Conservation (phyloP, 208 protist species). For the Trypanosoma scelopori region DNA sequence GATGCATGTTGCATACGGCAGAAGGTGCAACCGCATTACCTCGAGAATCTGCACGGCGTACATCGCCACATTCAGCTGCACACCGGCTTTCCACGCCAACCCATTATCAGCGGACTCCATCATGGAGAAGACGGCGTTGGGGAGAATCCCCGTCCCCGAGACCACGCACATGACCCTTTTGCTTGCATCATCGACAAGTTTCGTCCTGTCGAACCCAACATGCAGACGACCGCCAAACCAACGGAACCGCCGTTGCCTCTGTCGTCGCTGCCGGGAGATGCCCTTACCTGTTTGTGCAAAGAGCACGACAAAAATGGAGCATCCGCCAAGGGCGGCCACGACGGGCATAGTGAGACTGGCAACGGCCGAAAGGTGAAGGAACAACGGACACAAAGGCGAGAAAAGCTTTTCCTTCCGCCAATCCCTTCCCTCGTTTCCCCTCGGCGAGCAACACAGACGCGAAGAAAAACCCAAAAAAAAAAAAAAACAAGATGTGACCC, state of each 20-base stretch:
- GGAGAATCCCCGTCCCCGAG: slow-evolving; percentile 41
- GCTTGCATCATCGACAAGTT: slow-evolving; percentile 41
- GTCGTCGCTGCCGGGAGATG: slow-evolving; percentile 11
- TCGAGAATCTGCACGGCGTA: slow-evolving; percentile 64
- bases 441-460: neutral
- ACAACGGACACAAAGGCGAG: too few species aligned
- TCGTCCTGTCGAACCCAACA: slow-evolving; percentile 44
- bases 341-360: neutral
- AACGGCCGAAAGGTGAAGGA: neutral
- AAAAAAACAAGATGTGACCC: slow-evolving; percentile 1
- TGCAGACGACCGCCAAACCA: slow-evolving; percentile 50
- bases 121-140: slow-evolving; percentile 42
- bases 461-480: too few species aligned
- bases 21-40: slow-evolving; percentile 64
- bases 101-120: slow-evolving; percentile 64
- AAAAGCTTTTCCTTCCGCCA: neutral
- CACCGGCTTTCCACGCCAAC: slow-evolving; percentile 44
- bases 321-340: neutral
- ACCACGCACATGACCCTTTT: slow-evolving; percentile 30
- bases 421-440: neutral
- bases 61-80: slow-evolving; percentile 42
- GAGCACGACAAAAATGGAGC: slow-evolving; percentile 63
- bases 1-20: slow-evolving; percentile 38
- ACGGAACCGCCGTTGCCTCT: slow-evolving; percentile 40
- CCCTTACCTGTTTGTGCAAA: slow-evolving; percentile 19